Conservation (phyloP, 2,329 filamentous ascomycete genomes). For the Xylariaceae sp. region DNA sequence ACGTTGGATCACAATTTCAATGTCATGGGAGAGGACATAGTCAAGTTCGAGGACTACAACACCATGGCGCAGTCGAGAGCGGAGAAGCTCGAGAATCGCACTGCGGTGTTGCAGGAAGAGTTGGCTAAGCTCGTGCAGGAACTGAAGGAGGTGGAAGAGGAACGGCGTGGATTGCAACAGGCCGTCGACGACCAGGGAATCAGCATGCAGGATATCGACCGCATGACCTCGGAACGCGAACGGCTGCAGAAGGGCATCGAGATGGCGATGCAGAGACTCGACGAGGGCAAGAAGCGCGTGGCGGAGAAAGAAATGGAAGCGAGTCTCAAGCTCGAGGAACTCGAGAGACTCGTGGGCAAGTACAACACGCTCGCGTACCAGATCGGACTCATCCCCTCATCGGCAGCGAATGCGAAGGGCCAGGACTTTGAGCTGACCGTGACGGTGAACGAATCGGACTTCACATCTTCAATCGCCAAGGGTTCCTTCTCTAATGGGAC, state of each 20-base stretch:
- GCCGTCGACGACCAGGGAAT: constrained; percentile 90
- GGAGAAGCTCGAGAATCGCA: constrained; percentile 79
- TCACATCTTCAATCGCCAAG: constrained; percentile 58
- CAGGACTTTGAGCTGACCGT: constrained; percentile 79
- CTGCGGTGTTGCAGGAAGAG: constrained; percentile 78
- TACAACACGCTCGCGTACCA: constrained; percentile 96
- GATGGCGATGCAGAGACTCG: constrained; percentile 65
- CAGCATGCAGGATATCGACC: constrained; percentile 96
- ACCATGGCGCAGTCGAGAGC: constrained; percentile 75
- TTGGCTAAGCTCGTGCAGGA: constrained; percentile 73
- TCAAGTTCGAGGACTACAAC: constrained; percentile 96
- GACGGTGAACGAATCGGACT: constrained; percentile 75
- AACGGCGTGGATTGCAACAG: constrained; percentile 72
- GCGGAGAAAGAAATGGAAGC: constrained; percentile 86
- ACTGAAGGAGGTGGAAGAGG: constrained; percentile 73
- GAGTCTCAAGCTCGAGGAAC: constrained; percentile 76
- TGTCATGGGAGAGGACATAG: constrained; percentile 88
- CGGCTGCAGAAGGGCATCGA: constrained; percentile 86
- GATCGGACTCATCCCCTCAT: constrained; percentile 80
- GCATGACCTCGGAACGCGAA: constrained; percentile 94
- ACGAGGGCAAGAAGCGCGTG: constrained; percentile 78
- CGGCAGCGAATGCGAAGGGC: constrained; percentile 80
- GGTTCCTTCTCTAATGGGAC: constrained; percentile 37
- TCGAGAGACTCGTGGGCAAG: constrained; percentile 82
- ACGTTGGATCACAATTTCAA: constrained; percentile 85